Percentiles rank a stretch among this genome's conserved stretches.
phyloP scores from a whole-genome alignment of 2,329 filamentous ascomycete species.

The Albophoma yamanashiensis region DNA sequence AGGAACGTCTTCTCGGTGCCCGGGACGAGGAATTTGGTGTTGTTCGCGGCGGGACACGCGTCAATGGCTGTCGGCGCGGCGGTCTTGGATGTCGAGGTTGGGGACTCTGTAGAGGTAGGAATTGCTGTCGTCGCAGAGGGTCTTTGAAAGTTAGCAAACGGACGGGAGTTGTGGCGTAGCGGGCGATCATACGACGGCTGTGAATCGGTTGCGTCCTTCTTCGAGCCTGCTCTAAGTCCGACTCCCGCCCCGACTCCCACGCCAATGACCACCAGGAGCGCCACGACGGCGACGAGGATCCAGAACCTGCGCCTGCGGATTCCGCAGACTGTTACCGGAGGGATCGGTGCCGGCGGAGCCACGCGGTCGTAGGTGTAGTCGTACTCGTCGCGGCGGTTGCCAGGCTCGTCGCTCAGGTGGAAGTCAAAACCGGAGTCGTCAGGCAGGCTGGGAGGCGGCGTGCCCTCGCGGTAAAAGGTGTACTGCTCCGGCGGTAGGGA shows the following conservation, averaged over 20 bases:
- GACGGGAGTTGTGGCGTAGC: background rate
- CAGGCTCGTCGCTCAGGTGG: background rate
- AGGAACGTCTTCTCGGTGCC: slow-evolving; percentile 29
- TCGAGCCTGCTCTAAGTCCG: slow-evolving; percentile 24
- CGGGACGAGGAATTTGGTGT: slow-evolving; percentile 30
- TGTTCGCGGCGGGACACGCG: slow-evolving; percentile 29
- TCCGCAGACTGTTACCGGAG: slow-evolving; percentile 11
- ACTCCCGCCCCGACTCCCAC: slow-evolving; percentile 30
- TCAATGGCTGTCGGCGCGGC: slow-evolving; percentile 14
- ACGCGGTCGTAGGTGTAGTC: slow-evolving; percentile 14
- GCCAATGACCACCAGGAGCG: slow-evolving; percentile 19
- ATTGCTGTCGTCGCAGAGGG: background rate
- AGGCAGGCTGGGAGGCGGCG: slow-evolving; percentile 24
- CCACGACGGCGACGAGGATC: slow-evolving; percentile 17
- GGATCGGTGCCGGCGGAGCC: slow-evolving; percentile 11
- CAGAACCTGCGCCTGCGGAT: slow-evolving; percentile 23
- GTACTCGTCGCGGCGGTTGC: slow-evolving; percentile 10
- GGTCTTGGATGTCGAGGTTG: slow-evolving; percentile 6
- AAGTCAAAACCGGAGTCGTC: slow-evolving; percentile 4
- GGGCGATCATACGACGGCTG: slow-evolving; percentile 3
- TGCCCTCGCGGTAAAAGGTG: slow-evolving; percentile 29
- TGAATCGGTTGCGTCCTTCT: background rate
- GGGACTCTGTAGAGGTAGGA: background rate
- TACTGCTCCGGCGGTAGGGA: slow-evolving; percentile 10
- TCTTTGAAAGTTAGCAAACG: background rate